These are phyloP conservation scores for Erodium maritimum DNA, from an alignment of 345 rosid genomes.

Conservation along the genomic window DNA sequence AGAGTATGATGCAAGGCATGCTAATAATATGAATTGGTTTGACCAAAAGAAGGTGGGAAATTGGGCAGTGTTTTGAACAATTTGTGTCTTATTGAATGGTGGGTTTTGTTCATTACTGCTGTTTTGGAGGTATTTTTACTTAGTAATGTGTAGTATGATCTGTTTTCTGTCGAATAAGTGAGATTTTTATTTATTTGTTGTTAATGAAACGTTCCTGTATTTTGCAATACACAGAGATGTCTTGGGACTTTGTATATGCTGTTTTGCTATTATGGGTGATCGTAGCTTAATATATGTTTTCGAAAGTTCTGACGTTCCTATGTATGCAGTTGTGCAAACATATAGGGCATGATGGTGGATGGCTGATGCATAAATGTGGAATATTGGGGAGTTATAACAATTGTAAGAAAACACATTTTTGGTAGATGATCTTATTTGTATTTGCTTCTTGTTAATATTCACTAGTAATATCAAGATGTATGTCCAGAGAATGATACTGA, in stretches of 20 bases:
- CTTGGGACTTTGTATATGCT: neutral
- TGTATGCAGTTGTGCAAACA: conserved; percentile 24
- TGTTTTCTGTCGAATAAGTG: neutral
- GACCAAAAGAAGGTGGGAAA: neutral
- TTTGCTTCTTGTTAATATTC: neutral
- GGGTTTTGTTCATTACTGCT: neutral
- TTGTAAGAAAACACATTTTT: conserved; percentile 25
- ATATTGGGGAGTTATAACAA: conserved; percentile 19
- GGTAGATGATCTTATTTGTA: conserved; percentile 1
- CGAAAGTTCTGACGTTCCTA: conserved; percentile 5
- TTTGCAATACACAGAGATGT: neutral
- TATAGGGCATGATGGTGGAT: conserved; percentile 19
- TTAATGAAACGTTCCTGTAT: neutral
- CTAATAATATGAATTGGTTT: neutral
- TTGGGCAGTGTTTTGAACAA: neutral
- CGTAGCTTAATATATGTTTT: neutral
- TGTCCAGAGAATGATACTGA: neutral
- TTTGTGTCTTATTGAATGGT: neutral
- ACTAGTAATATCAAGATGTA: too few relatives aligned
- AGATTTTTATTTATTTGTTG: neutral
- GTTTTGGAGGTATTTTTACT: neutral
- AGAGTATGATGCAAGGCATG: too few relatives aligned
- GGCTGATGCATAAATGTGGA: conserved; percentile 11
- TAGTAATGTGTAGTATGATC: neutral
- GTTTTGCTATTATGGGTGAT: neutral